Conservation (phyloP, 345 rosid genomes). For the Eucalyptus virginea region DNA sequence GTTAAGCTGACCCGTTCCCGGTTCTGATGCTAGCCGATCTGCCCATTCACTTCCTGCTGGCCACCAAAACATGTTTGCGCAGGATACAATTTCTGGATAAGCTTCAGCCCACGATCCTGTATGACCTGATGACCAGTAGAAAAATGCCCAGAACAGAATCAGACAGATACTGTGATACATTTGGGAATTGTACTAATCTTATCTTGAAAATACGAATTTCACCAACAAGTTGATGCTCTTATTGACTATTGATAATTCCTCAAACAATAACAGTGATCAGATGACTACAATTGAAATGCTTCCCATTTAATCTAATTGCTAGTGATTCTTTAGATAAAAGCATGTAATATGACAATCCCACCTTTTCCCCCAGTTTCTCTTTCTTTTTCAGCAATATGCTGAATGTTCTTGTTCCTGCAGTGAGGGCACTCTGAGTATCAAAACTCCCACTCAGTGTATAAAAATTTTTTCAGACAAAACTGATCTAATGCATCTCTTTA, state of each 20-base stretch:
- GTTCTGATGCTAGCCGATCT: constrained; percentile 68
- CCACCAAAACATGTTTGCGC: constrained; percentile 86
- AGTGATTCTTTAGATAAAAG: background rate
- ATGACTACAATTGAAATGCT: background rate
- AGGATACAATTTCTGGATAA: constrained; percentile 63
- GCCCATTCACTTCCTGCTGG: constrained; percentile 41
- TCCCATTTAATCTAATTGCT: background rate
- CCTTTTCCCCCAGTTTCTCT: background rate
- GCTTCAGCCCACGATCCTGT: constrained; percentile 90
- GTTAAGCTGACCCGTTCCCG: constrained; percentile 81
- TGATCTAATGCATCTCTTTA: background rate
- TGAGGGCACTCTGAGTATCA: background rate
- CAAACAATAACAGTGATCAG: background rate
- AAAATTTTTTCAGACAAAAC: background rate
- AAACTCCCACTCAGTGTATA: background rate
- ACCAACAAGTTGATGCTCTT: background rate
- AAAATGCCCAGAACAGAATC: background rate
- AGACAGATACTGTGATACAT: background rate
- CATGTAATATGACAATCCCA: background rate
- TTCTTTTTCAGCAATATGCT: background rate
- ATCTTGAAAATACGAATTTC: background rate
- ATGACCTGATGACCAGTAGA: constrained; percentile 24
- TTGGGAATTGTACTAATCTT: background rate
- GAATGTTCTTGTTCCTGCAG: background rate
- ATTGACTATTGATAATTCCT: background rate